Base-by-base conservation (phyloP, 441 rosid species). In the Biscutella laevigata region DNA sequence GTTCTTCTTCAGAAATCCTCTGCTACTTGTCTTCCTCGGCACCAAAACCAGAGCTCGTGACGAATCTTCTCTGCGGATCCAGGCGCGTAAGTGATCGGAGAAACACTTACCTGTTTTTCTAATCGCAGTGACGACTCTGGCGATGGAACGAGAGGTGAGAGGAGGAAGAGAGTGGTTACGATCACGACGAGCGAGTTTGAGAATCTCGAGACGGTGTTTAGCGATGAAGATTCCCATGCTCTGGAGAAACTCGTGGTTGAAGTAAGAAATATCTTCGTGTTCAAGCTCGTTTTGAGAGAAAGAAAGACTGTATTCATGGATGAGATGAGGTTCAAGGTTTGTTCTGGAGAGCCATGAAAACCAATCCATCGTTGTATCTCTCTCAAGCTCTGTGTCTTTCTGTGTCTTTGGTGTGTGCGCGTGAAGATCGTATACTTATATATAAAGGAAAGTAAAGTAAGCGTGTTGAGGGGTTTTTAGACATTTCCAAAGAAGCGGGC, bases 221-320 rank as follows among this genome's bases (percentile, higher is more conserved):
- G 98, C 96, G 41, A 91, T 78, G 12, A 84, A 82, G 35, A 87
- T 79, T 10, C 91, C 96, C 87, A 87, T 79, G 83, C 96, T 91
- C 33, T 84, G 95, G 55, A 91, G 95, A 42, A 81, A 80, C 34
- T 87, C 98, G 55, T 91, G 95, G 83, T 85, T 79, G 73, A 88
- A 82, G 73, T 85, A 77, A 40, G 77, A 38, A 43, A 82, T 66
- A 29, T 91, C 98, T 35, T 79, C 94, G 42, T 73, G 78, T 59
- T 76, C 81, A 37, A 91, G 91, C 84, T 91, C 84, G 52, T 91
- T 91, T 10, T 72, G 78, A 10, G 77, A 61, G 51, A 91, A 79
- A 21, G 78, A 75, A 15, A 83, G 79, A 17, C 83, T 77, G 54
- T 91, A 88, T 28, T 85, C 84, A 20, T 82, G 85, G 17, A 83